phyloP scores from a whole-genome alignment of 1,139 yeast species.

The Candida frijolesensis region DNA sequence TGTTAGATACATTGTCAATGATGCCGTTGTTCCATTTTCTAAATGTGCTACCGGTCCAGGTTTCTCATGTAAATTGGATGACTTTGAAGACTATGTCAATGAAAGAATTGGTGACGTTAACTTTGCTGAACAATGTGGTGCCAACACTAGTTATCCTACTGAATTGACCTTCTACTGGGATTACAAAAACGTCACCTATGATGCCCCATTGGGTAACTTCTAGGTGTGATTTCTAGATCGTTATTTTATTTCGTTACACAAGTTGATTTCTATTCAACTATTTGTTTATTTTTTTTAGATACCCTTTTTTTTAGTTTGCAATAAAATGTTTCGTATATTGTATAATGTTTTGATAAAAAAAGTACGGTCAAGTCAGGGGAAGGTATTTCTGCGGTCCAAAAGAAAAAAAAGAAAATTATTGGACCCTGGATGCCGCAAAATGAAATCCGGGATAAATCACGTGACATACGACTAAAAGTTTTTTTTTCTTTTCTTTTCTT shows the following conservation, averaged over 20 bases:
- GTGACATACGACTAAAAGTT: no score
- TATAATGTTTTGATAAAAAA: no score
- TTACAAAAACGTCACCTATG: slow-evolving; percentile 27
- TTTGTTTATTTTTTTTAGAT: not conserved
- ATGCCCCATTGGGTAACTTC: slow-evolving; percentile 23
- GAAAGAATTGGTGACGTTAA: slow-evolving; percentile 28
- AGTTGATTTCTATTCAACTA: not conserved
- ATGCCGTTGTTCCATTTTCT: slow-evolving; percentile 57
- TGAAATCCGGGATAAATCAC: no score
- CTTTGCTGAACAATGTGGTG: slow-evolving; percentile 36
- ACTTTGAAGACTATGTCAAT: slow-evolving; percentile 35
- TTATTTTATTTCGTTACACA: not conserved
- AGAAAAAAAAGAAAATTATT: no score
- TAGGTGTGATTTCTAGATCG: slow-evolving; percentile 1
- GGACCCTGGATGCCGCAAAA: no score
- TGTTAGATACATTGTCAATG: slow-evolving; percentile 55
- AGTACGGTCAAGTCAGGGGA: no score
- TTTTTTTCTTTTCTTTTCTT: no score
- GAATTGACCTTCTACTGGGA: slow-evolving; percentile 44
- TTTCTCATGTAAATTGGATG: slow-evolving; percentile 52
- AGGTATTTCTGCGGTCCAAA: no score
- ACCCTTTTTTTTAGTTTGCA: not conserved
- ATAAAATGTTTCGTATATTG: not conserved
- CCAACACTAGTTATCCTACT: slow-evolving; percentile 30
- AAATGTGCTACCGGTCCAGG: slow-evolving; percentile 59